phyloP scores from a whole-genome alignment of 495 filamentous ascomycete species.

The Penicillium desertorum region DNA sequence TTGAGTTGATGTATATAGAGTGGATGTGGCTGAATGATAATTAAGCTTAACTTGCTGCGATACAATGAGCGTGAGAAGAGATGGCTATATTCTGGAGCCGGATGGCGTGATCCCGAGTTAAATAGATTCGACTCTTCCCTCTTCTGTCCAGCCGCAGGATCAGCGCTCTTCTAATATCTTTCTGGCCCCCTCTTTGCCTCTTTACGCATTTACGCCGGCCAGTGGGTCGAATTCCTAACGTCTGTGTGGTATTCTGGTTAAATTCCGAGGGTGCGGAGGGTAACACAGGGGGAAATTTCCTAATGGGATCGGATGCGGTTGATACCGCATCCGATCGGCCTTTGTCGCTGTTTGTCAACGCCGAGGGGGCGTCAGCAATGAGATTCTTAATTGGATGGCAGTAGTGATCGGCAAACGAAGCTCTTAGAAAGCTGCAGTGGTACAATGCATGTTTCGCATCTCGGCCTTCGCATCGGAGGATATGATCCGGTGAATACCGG shows the following conservation, averaged over 20 bases:
- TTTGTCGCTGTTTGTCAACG: background rate
- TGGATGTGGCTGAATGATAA: background rate
- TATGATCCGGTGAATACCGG: background rate
- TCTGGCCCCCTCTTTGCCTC: background rate
- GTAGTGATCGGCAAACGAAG: background rate
- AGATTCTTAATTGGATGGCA: background rate
- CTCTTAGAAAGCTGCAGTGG: background rate
- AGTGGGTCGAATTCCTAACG: background rate
- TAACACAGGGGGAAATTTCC: background rate
- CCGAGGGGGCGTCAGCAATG: background rate
- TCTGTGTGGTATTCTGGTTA: background rate
- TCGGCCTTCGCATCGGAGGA: background rate
- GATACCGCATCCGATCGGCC: background rate
- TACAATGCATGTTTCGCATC: background rate
- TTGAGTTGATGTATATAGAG: background rate
- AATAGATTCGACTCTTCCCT: background rate
- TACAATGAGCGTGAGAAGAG: constrained; percentile 6
- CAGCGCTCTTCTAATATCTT: background rate
- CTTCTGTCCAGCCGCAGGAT: background rate
- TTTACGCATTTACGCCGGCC: background rate
- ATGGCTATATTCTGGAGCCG: constrained; percentile 6
- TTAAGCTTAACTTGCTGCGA: constrained; percentile 9
- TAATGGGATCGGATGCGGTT: background rate
- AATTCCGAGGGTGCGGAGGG: too few relatives aligned
- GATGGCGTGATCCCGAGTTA: constrained; percentile 10